A percentile compares a stretch with the other conserved stretches of the same genome.
Conservation (phyloP, 768 basidiomycete genomes). For the Russula foetens region DNA sequence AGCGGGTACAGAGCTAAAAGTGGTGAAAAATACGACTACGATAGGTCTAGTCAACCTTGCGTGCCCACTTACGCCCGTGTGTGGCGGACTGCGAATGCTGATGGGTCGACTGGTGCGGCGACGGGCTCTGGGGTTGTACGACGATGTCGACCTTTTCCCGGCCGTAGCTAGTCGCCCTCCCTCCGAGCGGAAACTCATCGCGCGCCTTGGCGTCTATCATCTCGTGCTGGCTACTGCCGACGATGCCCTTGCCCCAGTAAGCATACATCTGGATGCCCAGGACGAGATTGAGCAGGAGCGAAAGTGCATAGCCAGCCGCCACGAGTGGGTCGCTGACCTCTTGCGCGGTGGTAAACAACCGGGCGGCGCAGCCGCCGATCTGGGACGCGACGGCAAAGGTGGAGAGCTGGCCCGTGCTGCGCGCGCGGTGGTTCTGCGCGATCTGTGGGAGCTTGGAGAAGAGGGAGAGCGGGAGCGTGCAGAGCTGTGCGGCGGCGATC, state of each 20-base stretch:
- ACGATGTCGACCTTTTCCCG: slow-evolving; percentile 35
- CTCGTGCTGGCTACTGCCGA: slow-evolving; percentile 10
- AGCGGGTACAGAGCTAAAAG: background rate
- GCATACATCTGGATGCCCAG: slow-evolving; percentile 77
- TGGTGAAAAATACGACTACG: background rate
- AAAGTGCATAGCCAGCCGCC: slow-evolving; percentile 75
- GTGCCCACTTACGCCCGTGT: slow-evolving; percentile 58
- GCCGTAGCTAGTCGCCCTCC: slow-evolving; percentile 2
- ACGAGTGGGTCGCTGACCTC: slow-evolving; percentile 83
- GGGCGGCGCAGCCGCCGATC: slow-evolving; percentile 80
- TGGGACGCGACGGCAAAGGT: slow-evolving; percentile 88
- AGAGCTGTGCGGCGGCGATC: slow-evolving; percentile 68
- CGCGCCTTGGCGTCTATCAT: slow-evolving; percentile 20
- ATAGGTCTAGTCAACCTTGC: slow-evolving; percentile 55
- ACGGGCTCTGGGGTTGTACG: slow-evolving; percentile 36
- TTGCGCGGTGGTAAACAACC: slow-evolving; percentile 87
- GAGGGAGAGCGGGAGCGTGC: slow-evolving; percentile 85
- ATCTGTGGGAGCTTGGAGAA: slow-evolving; percentile 96
- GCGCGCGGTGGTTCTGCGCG: slow-evolving; percentile 60
- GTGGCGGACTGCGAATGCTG: slow-evolving; percentile 32
- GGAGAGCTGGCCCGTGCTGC: slow-evolving; percentile 89
- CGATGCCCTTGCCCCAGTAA: slow-evolving; percentile 61
- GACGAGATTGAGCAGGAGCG: slow-evolving; percentile 75
- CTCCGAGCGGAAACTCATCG: slow-evolving; percentile 20
- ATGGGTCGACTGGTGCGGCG: slow-evolving; percentile 29